Percentiles rank a stretch among this genome's conserved stretches.
phyloP scores from a whole-genome alignment of 148 eudicot genomes.

The Bassia scoparia region DNA sequence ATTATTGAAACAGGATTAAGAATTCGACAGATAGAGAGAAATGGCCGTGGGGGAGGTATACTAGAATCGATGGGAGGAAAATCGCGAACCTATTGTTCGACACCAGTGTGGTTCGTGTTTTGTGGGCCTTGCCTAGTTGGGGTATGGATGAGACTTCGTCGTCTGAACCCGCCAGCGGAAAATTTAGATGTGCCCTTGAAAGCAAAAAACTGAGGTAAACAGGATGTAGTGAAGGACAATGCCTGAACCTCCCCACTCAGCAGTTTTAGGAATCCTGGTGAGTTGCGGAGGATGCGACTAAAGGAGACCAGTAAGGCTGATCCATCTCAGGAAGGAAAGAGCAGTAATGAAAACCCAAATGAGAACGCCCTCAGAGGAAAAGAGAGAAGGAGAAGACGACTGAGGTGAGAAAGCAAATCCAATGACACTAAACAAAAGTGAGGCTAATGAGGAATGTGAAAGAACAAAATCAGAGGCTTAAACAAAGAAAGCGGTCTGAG shows the following conservation, averaged over 20 bases:
- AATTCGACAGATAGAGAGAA: constrained; percentile 9
- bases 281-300: constrained; percentile 69
- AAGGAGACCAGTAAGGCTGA: constrained; percentile 45
- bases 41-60: constrained; percentile 69
- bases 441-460: constrained; percentile 27
- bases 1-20: constrained; percentile 32
- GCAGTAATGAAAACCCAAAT: constrained; percentile 23
- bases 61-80: constrained; percentile 65
- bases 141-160: constrained; percentile 69
- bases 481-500: no score
- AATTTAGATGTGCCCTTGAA: constrained; percentile 43
- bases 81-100: constrained; percentile 59
- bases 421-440: constrained; percentile 26
- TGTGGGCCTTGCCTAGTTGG: constrained; percentile 72
- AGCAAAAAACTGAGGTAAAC: constrained; percentile 46
- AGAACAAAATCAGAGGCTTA: constrained; percentile 33
- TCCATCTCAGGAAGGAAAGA: constrained; percentile 33
- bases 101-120: constrained; percentile 57
- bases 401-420: constrained; percentile 30
- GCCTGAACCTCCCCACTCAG: constrained; percentile 32
- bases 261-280: constrained; percentile 76
- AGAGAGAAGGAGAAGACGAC: constrained; percentile 22
- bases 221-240: constrained; percentile 31
- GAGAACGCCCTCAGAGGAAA: constrained; percentile 35
- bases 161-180: constrained; percentile 43